Conservation (phyloP, 768 basidiomycete genomes). For the Tulasnella sp. region DNA sequence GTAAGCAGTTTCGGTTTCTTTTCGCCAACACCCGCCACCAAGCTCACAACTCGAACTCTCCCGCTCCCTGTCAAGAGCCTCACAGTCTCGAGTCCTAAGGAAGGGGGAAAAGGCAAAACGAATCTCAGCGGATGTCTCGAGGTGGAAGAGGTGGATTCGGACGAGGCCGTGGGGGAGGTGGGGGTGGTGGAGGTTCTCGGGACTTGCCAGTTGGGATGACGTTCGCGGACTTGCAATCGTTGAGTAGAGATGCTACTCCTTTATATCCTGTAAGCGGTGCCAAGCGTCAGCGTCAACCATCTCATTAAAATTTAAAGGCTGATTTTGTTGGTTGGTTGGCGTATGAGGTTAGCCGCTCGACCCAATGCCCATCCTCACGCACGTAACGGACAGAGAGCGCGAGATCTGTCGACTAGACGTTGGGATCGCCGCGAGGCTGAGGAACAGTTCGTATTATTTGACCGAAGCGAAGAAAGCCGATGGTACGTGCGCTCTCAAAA, state of each 20-base stretch:
- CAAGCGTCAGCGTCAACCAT: constrained; percentile 2
- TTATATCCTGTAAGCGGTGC: too few species aligned
- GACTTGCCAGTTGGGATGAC: constrained; percentile 78
- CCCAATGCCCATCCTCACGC: constrained; percentile 67
- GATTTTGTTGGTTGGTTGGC: background rate
- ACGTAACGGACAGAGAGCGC: constrained; percentile 67
- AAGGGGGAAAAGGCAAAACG: too few species aligned
- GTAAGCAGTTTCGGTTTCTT: too few species aligned
- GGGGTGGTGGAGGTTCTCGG: constrained; percentile 47
- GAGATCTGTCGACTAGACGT: constrained; percentile 67
- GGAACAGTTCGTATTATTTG: constrained; percentile 73
- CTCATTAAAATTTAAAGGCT: background rate
- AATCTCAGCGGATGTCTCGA: constrained; percentile 52
- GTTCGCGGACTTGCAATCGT: constrained; percentile 74
- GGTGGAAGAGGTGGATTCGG: constrained; percentile 48
- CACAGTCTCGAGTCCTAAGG: too few species aligned
- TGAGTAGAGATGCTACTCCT: constrained; percentile 74
- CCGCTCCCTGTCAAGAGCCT: too few species aligned
- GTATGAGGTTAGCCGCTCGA: constrained; percentile 58
- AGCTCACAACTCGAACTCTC: too few species aligned
- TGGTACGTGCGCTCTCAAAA: constrained; percentile 45
- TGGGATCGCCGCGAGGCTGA: constrained; percentile 65
- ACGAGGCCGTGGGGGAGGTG: constrained; percentile 65
- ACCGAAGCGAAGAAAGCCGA: constrained; percentile 70
- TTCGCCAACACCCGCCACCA: too few species aligned